Conservation (phyloP, 805 yeast genomes). For the Helenozyma baotianmanensis region DNA sequence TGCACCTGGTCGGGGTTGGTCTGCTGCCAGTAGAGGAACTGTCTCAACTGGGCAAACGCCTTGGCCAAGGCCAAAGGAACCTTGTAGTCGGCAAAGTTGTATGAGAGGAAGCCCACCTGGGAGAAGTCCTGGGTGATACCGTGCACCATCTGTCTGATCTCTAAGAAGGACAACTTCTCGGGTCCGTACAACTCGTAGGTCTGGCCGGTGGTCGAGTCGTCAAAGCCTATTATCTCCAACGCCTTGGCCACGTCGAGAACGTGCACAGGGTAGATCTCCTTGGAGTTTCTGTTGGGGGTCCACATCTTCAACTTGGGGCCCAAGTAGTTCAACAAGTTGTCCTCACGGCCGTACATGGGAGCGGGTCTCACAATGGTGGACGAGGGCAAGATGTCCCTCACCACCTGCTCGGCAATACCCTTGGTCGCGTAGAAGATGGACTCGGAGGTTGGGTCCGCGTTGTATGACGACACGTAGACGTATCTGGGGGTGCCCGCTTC, state of each 20-base stretch:
- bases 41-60: slow-evolving; percentile 41
- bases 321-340: slow-evolving; percentile 59
- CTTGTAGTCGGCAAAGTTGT: slow-evolving; percentile 38
- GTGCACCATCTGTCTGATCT: slow-evolving; percentile 68
- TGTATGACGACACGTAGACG: slow-evolving; percentile 75
- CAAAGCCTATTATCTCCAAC: slow-evolving; percentile 71
- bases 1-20: slow-evolving; percentile 70
- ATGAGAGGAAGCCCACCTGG: slow-evolving; percentile 41
- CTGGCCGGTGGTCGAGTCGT: slow-evolving; percentile 75
- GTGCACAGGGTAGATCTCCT: slow-evolving; percentile 66
- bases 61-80: slow-evolving; percentile 45
- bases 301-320: slow-evolving; percentile 55
- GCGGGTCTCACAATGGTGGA: slow-evolving; percentile 84
- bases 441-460: slow-evolving; percentile 63
- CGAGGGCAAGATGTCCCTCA: slow-evolving; percentile 62
- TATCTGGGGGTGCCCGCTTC: slow-evolving; percentile 69
- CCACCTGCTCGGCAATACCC: slow-evolving; percentile 72
- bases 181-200: slow-evolving; percentile 71
- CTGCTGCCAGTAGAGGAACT: slow-evolving; percentile 41
- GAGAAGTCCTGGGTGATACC: slow-evolving; percentile 51
- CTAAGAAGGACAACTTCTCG: slow-evolving; percentile 55
- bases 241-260: slow-evolving; percentile 75
- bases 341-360: slow-evolving; percentile 73
- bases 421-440: slow-evolving; percentile 76
- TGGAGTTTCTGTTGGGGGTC: slow-evolving; percentile 62